Evolutionary conservation across 345 rosid genomes (phyloP).

Genomic region (Kernera saxatilis): DNA sequence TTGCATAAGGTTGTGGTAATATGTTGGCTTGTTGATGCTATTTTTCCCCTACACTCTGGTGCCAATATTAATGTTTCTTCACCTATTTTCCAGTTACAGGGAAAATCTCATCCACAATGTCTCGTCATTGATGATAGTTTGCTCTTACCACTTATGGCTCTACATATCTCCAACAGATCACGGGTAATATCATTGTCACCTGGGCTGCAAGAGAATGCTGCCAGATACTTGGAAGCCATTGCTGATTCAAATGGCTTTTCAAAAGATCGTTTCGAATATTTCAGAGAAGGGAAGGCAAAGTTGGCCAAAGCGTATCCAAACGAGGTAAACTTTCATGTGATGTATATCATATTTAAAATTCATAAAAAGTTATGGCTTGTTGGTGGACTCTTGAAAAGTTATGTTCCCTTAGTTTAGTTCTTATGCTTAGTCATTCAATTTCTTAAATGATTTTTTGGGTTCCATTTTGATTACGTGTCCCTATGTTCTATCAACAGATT

Average conservation of each 20-base stretch:
- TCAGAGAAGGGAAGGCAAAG: conserved; percentile 36
- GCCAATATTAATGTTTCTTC: conserved; percentile 2
- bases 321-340: conserved; percentile 37
- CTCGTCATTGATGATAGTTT: conserved; percentile 82
- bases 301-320: conserved; percentile 45
- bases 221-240: conserved; percentile 53
- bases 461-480: background rate
- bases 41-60: background rate
- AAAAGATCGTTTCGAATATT: conserved; percentile 48
- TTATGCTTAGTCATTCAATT: background rate
- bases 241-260: conserved; percentile 58
- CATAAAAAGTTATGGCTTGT: background rate
- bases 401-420: background rate
- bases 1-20: conserved; percentile 1
- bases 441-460: background rate
- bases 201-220: conserved; percentile 58
- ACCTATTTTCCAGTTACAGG: conserved; percentile 55
- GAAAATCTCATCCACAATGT: conserved; percentile 49
- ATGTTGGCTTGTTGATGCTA: background rate
- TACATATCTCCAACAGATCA: conserved; percentile 47
- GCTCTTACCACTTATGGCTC: conserved; percentile 52
- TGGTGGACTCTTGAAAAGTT: conserved; percentile 1
- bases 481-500: conserved; percentile 41
- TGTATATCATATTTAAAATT: background rate
- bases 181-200: conserved; percentile 59